These are phyloP conservation scores for Alloteropsis semialata DNA, from an alignment of 176 grass and related monocot genomes.

Conservation along the genomic window DNA sequence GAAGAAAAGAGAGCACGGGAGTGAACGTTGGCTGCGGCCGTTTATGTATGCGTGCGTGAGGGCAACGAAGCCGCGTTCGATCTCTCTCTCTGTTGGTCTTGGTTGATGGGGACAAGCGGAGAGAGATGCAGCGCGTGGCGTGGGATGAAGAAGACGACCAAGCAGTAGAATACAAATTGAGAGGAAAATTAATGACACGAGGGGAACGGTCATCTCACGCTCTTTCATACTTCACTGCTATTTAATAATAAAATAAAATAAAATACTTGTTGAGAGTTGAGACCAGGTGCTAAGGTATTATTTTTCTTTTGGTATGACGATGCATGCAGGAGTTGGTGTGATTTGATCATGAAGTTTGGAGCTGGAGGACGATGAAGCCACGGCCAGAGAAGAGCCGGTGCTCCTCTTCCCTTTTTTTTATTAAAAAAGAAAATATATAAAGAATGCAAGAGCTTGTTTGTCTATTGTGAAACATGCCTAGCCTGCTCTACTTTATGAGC, in stretches of 20 bases:
- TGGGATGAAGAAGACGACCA: no score
- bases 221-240: background rate
- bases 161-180: no score
- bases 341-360: background rate
- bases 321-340: background rate
- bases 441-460: background rate
- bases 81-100: no score
- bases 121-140: background rate
- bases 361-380: background rate
- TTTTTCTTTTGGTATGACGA: background rate
- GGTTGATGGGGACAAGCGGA: background rate
- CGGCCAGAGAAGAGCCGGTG: background rate
- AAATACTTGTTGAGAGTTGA: background rate
- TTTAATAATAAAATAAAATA: no score
- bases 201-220: conserved; percentile 20
- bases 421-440: background rate
- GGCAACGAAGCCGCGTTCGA: background rate
- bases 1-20: background rate
- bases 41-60: background rate
- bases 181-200: background rate
- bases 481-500: background rate
- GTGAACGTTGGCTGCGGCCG: background rate
- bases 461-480: background rate
- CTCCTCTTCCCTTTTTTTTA: background rate
- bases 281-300: background rate